Conservation (phyloP, 2,329 filamentous ascomycete genomes). For the Lecanicillium sp. region DNA sequence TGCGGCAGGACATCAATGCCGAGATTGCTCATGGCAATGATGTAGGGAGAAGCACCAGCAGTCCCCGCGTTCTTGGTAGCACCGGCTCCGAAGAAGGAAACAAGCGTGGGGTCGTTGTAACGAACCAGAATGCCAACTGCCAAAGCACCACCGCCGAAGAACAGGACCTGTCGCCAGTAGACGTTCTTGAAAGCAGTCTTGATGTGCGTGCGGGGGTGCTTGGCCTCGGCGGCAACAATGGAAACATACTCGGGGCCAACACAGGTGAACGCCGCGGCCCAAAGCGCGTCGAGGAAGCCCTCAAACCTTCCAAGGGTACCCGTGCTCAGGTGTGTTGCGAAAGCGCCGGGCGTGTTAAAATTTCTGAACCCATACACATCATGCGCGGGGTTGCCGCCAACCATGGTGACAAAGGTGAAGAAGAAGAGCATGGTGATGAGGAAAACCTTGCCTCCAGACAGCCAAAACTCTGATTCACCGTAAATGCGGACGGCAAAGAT, state of each 20-base stretch:
- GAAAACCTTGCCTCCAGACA: slow-evolving; percentile 54
- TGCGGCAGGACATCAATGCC: slow-evolving; percentile 44
- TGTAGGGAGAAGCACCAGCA: slow-evolving; percentile 53
- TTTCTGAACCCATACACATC: slow-evolving; percentile 67
- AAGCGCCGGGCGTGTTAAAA: slow-evolving; percentile 40
- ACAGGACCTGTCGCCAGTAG: slow-evolving; percentile 62
- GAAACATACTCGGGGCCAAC: slow-evolving; percentile 61
- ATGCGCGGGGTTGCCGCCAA: slow-evolving; percentile 64
- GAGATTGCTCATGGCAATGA: slow-evolving; percentile 53
- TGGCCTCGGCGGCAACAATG: slow-evolving; percentile 61
- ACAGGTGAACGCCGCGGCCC: slow-evolving; percentile 55
- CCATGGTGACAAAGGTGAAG: slow-evolving; percentile 72
- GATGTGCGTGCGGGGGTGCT: slow-evolving; percentile 55
- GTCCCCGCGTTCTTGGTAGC: slow-evolving; percentile 25
- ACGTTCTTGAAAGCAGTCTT: slow-evolving; percentile 65
- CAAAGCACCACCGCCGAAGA: slow-evolving; percentile 63
- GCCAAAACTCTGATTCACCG: slow-evolving; percentile 66
- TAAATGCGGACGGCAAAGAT: slow-evolving; percentile 58
- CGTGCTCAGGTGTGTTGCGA: slow-evolving; percentile 47
- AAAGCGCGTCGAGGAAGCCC: slow-evolving; percentile 61
- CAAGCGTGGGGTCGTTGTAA: slow-evolving; percentile 51
- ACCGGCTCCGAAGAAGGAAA: slow-evolving; percentile 35
- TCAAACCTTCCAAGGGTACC: slow-evolving; percentile 60
- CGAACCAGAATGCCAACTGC: slow-evolving; percentile 58
- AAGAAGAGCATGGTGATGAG: slow-evolving; percentile 59